Evolutionary conservation across 306 rosid genomes (phyloP).

Genomic region (Erythrophleum fordii): DNA sequence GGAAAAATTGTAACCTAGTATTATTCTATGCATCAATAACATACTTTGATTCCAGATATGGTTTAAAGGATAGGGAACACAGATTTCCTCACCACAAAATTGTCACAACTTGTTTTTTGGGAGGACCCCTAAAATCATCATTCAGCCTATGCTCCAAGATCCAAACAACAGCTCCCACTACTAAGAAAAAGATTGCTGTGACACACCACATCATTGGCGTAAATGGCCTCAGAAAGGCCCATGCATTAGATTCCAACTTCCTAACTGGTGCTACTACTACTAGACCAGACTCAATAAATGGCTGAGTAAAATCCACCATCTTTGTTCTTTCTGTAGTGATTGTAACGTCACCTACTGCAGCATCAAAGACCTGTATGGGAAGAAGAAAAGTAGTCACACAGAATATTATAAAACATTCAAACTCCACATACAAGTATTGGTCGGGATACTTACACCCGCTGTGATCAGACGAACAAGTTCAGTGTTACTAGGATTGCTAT

Average conservation of each 20-base stretch:
- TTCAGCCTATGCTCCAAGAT: conserved; percentile 87
- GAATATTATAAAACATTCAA: conserved; percentile 23
- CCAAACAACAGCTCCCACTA: conserved; percentile 92
- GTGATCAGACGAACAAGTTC: conserved; percentile 78
- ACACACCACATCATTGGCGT: conserved; percentile 75
- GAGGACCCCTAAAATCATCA: conserved; percentile 95
- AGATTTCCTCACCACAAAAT: conserved; percentile 65
- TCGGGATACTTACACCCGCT: conserved; percentile 70
- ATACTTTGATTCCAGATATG: conserved; percentile 5
- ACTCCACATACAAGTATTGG: conserved; percentile 1
- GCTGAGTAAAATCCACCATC: conserved; percentile 96
- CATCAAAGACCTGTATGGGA: conserved; percentile 70
- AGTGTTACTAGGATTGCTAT: conserved; percentile 61
- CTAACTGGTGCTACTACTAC: conserved; percentile 81
- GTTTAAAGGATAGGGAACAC: conserved; percentile 15
- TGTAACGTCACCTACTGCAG: conserved; percentile 90
- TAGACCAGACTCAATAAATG: conserved; percentile 88
- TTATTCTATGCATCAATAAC: conserved; percentile 29
- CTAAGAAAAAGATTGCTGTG: conserved; percentile 71
- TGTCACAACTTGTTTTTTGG: conserved; percentile 73
- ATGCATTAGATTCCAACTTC: conserved; percentile 70
- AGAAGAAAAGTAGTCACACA: conserved; percentile 43
- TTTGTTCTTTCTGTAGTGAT: conserved; percentile 84
- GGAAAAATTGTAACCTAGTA: conserved; percentile 12
- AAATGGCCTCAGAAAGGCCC: conserved; percentile 93